Base-by-base conservation (phyloP, 1,284 basidiomycete species). In the Rhodotorula sp. region DNA sequence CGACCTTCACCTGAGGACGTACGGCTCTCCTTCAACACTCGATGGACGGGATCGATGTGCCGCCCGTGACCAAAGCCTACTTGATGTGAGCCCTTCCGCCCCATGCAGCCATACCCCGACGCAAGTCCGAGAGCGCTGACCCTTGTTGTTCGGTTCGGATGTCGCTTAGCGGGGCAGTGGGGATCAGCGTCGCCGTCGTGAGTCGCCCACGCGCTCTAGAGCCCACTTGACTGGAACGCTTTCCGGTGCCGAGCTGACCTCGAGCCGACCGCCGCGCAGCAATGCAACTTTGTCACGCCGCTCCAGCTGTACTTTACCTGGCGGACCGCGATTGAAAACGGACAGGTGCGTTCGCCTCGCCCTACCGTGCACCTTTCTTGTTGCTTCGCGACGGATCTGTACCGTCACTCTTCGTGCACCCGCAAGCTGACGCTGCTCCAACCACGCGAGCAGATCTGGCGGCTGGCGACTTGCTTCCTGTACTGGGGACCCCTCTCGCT, bases 401-500 rank as follows among this genome's bases (percentile, higher is more conserved):
- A 34, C 34, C 34, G 34, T 34, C 34, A 34, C 34, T 34, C 34
- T 34, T 34, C 34, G 3, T 14, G 19, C 31, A 62, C 43, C 61
- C 66, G 57, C 72, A 67, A n/a, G 21, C 45, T n/a, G 5, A 23
- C 10, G 21, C 6, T 19, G n/a, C 5, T 16, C 38, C 14, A 38
- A 23, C 28, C 5, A 3, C 34, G 75, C 45, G 15, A 23, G 18
- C 77, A 97, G 91, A 84, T 89, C 73, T 98, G 94, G 94, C 86
- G 95, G 45, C 85, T 89, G 57, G 81, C 91, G 64, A 97, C 94
- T 38, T 94, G 90, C 14, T 98, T 98, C 85, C 89, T 95, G 79
- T 99, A 95, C 83, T 99, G 98, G 82, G 95, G 95, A 16, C 87
- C 89, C 0, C 86, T 98, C 76, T 92, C 90, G 3, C 83, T 98